These are phyloP conservation scores for Linnemannia elongata DNA, from an alignment of 192 early-diverging fungal species.

Conservation along the genomic window DNA sequence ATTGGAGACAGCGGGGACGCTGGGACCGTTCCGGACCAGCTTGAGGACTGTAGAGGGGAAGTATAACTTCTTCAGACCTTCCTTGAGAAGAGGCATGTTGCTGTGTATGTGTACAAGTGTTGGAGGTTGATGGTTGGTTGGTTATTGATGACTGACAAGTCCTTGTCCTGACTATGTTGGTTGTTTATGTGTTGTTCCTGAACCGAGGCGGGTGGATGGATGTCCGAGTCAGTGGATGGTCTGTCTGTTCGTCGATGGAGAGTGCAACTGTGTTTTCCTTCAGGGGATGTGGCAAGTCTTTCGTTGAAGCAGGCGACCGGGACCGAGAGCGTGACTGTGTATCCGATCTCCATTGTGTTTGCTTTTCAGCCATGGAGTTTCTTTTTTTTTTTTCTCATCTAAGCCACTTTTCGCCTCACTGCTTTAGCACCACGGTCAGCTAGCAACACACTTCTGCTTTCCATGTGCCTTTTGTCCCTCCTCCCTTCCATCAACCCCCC, in stretches of 20 bases:
- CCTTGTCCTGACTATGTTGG: neutral
- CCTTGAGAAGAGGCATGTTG: conserved; percentile 37
- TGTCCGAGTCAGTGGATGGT: neutral
- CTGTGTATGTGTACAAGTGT: neutral
- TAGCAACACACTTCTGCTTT: neutral
- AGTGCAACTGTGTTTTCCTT: neutral
- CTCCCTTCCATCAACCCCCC: neutral
- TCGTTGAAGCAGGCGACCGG: neutral
- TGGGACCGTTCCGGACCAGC: conserved; percentile 77
- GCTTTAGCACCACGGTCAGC: neutral
- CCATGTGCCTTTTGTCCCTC: conserved; percentile 2
- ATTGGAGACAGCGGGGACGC: conserved; percentile 77
- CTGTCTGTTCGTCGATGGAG: neutral
- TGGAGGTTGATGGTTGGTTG: neutral
- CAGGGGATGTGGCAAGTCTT: neutral
- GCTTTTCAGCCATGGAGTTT: conserved; percentile 7
- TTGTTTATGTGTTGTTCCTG: neutral
- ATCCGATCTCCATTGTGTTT: conserved; percentile 5
- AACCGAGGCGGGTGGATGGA: neutral
- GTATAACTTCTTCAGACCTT: conserved; percentile 76
- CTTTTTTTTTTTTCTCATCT: conserved; percentile 16
- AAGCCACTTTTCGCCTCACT: conserved; percentile 12
- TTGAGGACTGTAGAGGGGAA: conserved; percentile 91
- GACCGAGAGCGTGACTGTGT: neutral
- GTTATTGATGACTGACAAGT: neutral